A percentile compares a stretch with the other conserved stretches of the same genome.
Evolutionary conservation across 495 filamentous ascomycete species (phyloP).

Genomic region (Penicillium parvum): DNA sequence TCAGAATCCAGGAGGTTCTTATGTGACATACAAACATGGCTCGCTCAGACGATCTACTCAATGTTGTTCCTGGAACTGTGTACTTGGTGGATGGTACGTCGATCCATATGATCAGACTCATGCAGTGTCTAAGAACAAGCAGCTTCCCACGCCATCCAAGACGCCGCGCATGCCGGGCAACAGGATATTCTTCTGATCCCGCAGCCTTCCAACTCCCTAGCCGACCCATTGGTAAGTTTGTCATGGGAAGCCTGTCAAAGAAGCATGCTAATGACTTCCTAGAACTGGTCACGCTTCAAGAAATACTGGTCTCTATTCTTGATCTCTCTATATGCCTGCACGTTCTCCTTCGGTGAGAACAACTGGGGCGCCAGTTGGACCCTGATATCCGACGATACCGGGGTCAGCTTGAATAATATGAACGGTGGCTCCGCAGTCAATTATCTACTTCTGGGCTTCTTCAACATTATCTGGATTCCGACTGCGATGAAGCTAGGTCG

Average conservation of each 20-base stretch:
- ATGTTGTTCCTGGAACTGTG: constrained; percentile 31
- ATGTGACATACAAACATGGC: constrained; percentile 18
- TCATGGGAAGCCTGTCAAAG: background rate
- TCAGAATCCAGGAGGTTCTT: too few species aligned
- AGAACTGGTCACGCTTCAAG: constrained; percentile 28
- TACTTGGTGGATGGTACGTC: constrained; percentile 26
- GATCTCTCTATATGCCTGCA: constrained; percentile 26
- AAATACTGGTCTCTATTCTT: constrained; percentile 28
- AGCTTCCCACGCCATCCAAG: constrained; percentile 13
- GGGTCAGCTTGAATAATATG: constrained; percentile 27
- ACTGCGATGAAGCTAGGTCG: constrained; percentile 32
- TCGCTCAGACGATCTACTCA: constrained; percentile 14
- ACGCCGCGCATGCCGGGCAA: constrained; percentile 19
- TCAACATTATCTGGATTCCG: constrained; percentile 36
- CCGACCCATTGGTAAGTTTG: constrained; percentile 27
- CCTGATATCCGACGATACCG: constrained; percentile 24
- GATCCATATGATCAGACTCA: background rate
- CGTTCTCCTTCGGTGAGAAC: constrained; percentile 29
- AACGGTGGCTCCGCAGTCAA: constrained; percentile 30
- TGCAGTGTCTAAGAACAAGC: background rate
- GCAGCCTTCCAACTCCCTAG: constrained; percentile 21
- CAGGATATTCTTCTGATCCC: constrained; percentile 32
- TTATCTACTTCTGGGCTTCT: constrained; percentile 31
- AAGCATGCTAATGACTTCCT: background rate
- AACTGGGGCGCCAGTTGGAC: constrained; percentile 32